Evolutionary conservation across 2,329 filamentous ascomycete species (phyloP).

Genomic region (Cladobotryum protrusum): DNA sequence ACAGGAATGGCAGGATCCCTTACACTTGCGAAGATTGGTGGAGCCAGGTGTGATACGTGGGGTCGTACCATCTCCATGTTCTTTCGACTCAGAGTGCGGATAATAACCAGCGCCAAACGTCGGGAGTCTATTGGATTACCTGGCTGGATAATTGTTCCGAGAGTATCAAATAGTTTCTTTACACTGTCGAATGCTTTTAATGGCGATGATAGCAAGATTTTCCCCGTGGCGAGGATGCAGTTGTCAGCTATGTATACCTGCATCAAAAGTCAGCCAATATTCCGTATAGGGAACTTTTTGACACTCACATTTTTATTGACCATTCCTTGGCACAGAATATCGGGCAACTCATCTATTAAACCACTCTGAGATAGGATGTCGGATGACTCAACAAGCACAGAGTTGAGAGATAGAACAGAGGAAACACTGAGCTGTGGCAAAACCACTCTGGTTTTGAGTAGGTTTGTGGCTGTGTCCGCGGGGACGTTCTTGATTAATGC

Average conservation of each 20-base stretch:
- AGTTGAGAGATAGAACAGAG: conserved; percentile 82
- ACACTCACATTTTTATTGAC: conserved; percentile 63
- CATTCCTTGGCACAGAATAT: conserved; percentile 76
- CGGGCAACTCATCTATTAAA: conserved; percentile 66
- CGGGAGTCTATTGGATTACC: conserved; percentile 77
- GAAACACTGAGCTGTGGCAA: conserved; percentile 68
- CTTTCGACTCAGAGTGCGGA: conserved; percentile 76
- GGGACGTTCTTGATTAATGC: conserved; percentile 84
- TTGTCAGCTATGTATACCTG: conserved; percentile 84
- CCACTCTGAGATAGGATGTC: conserved; percentile 58
- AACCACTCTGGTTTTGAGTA: conserved; percentile 69
- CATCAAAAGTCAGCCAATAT: conserved; percentile 3
- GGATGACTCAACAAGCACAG: conserved; percentile 76
- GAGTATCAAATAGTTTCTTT: conserved; percentile 72
- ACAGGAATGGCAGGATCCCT: conserved; percentile 90
- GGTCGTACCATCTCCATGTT: conserved; percentile 76
- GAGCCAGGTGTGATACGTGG: conserved; percentile 72
- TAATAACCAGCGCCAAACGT: conserved; percentile 76
- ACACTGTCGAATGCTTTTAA: conserved; percentile 67
- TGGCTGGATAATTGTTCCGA: conserved; percentile 69
- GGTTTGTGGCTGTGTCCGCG: conserved; percentile 54
- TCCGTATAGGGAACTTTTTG: not conserved
- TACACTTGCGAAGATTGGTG: conserved; percentile 81
- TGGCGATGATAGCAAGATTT: conserved; percentile 70
- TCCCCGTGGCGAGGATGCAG: conserved; percentile 81